Percentiles rank a stretch among this genome's conserved stretches.
phyloP scores from a whole-genome alignment of 2,329 filamentous ascomycete genomes.

The Diaporthe sp. region DNA sequence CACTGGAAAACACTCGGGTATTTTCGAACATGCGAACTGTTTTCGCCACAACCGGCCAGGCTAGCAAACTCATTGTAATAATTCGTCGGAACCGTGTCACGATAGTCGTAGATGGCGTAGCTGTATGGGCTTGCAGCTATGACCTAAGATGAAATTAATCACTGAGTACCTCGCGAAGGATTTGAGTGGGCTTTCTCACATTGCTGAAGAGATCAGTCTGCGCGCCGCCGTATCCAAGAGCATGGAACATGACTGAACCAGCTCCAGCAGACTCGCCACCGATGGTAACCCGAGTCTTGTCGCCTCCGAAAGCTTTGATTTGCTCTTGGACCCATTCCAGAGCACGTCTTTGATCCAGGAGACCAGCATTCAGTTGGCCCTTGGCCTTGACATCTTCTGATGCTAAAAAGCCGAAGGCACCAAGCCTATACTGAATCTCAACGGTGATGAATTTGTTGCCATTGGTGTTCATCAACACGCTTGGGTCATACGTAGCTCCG shows the following conservation, averaged over 20 bases:
- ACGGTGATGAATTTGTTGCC: conserved; percentile 55
- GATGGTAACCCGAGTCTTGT: conserved; percentile 44
- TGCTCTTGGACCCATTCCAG: conserved; percentile 65
- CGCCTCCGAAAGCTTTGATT: conserved; percentile 46
- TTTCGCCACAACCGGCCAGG: conserved; percentile 39
- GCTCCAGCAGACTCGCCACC: conserved; percentile 45
- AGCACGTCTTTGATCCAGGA: conserved; percentile 45
- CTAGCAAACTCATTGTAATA: conserved; percentile 41
- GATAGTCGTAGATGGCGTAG: conserved; percentile 39
- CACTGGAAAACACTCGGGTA: conserved; percentile 40
- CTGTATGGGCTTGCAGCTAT: conserved; percentile 42
- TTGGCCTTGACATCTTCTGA: conserved; percentile 39
- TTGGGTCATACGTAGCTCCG: conserved; percentile 14
- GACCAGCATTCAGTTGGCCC: conserved; percentile 48
- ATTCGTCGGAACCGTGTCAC: conserved; percentile 37
- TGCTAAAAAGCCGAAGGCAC: conserved; percentile 58
- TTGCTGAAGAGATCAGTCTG: conserved; percentile 41
- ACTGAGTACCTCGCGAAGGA: neutral
- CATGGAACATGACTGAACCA: conserved; percentile 39
- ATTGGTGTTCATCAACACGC: conserved; percentile 34
- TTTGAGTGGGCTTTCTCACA: conserved; percentile 30
- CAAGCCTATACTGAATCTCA: conserved; percentile 59
- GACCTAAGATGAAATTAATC: conserved; percentile 33
- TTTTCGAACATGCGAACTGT: conserved; percentile 15
- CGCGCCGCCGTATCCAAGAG: conserved; percentile 40